These are phyloP conservation scores for Talaromyces trachyspermus DNA, from an alignment of 495 filamentous ascomycete species.

Conservation along the genomic window DNA sequence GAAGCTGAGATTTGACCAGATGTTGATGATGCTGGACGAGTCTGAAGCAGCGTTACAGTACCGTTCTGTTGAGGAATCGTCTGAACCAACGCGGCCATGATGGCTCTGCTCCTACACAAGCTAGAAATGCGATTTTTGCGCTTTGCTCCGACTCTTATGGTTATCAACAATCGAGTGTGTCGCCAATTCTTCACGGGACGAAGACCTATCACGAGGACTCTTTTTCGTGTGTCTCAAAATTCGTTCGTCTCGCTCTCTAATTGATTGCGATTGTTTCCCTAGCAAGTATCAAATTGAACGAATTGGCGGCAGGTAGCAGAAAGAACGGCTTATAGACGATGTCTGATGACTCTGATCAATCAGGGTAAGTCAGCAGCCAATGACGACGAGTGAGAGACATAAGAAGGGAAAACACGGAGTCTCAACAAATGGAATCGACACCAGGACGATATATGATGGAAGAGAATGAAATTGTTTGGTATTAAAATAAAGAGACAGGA, in stretches of 20 bases:
- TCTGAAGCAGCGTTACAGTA: conserved; percentile 72
- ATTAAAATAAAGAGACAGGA: neutral
- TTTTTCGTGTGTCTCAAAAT: too few relatives aligned
- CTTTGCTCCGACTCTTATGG: neutral
- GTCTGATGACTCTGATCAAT: neutral
- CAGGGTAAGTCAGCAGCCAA: neutral
- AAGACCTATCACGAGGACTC: too few relatives aligned
- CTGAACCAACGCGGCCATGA: conserved; percentile 89
- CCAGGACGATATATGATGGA: conserved; percentile 3
- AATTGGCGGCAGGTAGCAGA: neutral
- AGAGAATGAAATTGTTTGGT: neutral
- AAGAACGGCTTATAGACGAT: neutral
- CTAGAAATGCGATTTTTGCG: neutral
- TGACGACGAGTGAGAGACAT: too few relatives aligned
- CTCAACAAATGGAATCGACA: neutral
- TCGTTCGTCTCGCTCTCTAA: too few relatives aligned
- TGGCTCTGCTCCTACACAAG: conserved; percentile 18
- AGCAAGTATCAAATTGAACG: neutral
- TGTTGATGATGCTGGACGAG: conserved; percentile 66
- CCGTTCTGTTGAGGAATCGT: conserved; percentile 76
- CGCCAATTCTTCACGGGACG: too few relatives aligned
- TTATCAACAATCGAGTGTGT: too few relatives aligned
- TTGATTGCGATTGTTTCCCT: neutral
- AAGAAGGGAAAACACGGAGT: too few relatives aligned
- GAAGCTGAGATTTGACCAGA: conserved; percentile 43